phyloP scores from a whole-genome alignment of 129 eudicot species.

The Pulicaria dysenterica region DNA sequence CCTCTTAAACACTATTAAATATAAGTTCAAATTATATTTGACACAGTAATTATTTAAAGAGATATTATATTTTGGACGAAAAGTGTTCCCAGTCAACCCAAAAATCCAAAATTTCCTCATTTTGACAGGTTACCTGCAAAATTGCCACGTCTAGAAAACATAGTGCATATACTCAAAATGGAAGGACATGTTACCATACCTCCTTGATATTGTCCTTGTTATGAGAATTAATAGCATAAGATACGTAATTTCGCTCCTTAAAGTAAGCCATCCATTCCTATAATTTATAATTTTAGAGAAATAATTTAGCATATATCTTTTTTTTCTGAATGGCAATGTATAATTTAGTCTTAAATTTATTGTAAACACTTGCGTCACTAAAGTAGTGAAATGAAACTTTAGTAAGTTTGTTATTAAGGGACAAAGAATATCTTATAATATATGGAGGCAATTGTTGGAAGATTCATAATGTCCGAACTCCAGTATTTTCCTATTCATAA shows the following conservation, averaged over 20 bases:
- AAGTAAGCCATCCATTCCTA: slow-evolving; percentile 73
- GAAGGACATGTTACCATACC: slow-evolving; percentile 40
- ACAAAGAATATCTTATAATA: no score
- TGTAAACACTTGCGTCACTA: background rate
- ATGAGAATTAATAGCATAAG: slow-evolving; percentile 74
- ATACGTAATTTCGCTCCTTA: slow-evolving; percentile 40
- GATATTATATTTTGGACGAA: no score
- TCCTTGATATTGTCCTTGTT: slow-evolving; percentile 66
- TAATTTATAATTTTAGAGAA: background rate
- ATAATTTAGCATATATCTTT: background rate
- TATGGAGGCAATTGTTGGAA: no score
- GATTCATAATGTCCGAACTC: no score
- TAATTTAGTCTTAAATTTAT: no score
- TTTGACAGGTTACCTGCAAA: no score
- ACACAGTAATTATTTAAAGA: no score
- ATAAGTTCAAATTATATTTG: no score
- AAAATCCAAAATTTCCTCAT: no score
- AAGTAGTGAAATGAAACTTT: background rate
- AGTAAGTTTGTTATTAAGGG: background rate
- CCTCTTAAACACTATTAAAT: no score
- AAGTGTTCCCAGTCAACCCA: no score
- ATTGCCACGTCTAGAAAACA: background rate
- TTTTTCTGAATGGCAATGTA: background rate
- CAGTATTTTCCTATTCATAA: no score
- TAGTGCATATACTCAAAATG: background rate